Percentiles rank a stretch among this genome's conserved stretches.
These are phyloP conservation scores for Perkinsela sp. DNA, from an alignment of 208 protist species.

Conservation along the genomic window DNA sequence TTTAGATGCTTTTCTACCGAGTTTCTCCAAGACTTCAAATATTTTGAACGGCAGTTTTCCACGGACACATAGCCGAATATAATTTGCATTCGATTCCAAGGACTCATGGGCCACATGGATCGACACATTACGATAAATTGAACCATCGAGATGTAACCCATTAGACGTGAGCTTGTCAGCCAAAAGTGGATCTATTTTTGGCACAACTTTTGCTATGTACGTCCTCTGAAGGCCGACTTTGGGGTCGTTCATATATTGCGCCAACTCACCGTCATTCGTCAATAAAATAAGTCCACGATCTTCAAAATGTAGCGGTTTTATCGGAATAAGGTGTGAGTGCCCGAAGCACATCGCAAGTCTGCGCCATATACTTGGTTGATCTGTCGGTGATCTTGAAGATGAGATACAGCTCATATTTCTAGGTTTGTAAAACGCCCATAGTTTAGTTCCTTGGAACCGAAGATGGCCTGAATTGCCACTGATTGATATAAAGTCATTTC, in stretches of 20 bases:
- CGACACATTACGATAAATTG: constrained; percentile 23
- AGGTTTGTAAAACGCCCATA: background rate
- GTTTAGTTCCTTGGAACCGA: background rate
- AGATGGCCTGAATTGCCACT: background rate
- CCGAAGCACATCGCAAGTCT: constrained; percentile 45
- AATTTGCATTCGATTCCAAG: constrained; percentile 40
- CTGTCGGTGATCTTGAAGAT: background rate
- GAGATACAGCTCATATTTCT: background rate
- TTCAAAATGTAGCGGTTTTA: constrained; percentile 48
- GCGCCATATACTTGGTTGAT: constrained; percentile 12
- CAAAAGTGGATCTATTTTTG: constrained; percentile 39
- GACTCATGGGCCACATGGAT: constrained; percentile 40
- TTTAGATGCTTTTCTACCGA: constrained; percentile 32
- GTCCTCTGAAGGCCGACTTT: constrained; percentile 39
- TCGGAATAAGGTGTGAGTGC: constrained; percentile 49
- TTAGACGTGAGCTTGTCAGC: constrained; percentile 49
- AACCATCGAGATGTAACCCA: constrained; percentile 42
- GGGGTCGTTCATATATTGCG: constrained; percentile 38
- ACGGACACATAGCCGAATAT: constrained; percentile 14
- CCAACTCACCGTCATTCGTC: constrained; percentile 60
- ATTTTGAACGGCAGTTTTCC: constrained; percentile 26
- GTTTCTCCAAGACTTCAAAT: constrained; percentile 38
- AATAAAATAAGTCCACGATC: constrained; percentile 42
- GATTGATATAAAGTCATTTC: background rate
- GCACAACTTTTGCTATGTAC: constrained; percentile 39